phyloP scores from a whole-genome alignment of 768 basidiomycete species.

The Naematelia encephala region DNA sequence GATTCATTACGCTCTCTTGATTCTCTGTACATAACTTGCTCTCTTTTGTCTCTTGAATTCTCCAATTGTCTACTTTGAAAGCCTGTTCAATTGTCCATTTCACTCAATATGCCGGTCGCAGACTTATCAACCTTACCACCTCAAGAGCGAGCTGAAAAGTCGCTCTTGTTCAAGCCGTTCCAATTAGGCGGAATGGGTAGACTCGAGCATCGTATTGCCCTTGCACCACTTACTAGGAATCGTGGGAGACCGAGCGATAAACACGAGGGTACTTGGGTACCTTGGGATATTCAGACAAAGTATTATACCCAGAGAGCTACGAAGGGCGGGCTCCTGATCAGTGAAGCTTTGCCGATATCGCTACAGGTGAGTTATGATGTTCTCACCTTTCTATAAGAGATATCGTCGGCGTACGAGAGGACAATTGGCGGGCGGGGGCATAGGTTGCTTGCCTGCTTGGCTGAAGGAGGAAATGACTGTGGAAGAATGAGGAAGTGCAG shows the following conservation, averaged over 20 bases:
- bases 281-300: slow-evolving; percentile 10
- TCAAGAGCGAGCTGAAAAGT: slow-evolving; percentile 8
- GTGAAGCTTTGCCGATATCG: slow-evolving; percentile 29
- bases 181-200: slow-evolving; percentile 13
- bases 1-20: no score
- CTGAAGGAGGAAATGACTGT: no score
- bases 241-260: slow-evolving; percentile 15
- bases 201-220: slow-evolving; percentile 41
- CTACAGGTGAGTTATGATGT: neutral
- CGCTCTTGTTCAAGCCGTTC: slow-evolving; percentile 10
- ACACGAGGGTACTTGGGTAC: neutral
- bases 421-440: no score
- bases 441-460: no score
- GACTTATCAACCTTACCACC: slow-evolving; percentile 13
- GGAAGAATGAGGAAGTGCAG: no score
- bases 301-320: slow-evolving; percentile 48
- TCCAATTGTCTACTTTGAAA: no score
- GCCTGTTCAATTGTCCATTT: no score
- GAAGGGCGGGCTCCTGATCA: slow-evolving; percentile 47
- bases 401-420: no score
- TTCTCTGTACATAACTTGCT: no score
- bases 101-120: slow-evolving; percentile 6
- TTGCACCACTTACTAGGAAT: slow-evolving; percentile 44
- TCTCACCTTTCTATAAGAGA: no score
- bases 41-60: no score